Evolutionary conservation across 495 filamentous ascomycete genomes (phyloP).

Genomic region (Neurospora sp.): DNA sequence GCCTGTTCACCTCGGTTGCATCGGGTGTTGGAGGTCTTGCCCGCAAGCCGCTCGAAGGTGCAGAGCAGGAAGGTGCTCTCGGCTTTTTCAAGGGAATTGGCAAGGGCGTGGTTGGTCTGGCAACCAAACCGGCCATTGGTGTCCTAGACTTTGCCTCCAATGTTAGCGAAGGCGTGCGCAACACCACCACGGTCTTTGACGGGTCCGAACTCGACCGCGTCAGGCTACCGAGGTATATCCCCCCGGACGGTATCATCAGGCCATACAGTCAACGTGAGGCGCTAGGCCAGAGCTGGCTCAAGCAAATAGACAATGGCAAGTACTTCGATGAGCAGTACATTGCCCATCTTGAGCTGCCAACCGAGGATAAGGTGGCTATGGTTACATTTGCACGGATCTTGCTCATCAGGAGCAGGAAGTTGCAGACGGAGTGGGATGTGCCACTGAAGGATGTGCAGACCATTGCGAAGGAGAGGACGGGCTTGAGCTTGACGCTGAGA

Average conservation of each 20-base stretch:
- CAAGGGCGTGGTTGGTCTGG: conserved; percentile 84
- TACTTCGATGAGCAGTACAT: conserved; percentile 98
- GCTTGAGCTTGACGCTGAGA: conserved; percentile 77
- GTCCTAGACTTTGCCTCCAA: conserved; percentile 96
- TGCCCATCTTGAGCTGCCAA: conserved; percentile 83
- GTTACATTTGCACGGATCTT: conserved; percentile 88
- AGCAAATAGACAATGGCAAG: conserved; percentile 92
- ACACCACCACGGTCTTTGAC: conserved; percentile 97
- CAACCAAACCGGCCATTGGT: conserved; percentile 93
- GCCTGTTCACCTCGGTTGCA: conserved; percentile 83
- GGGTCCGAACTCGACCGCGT: conserved; percentile 89
- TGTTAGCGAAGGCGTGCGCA: conserved; percentile 91
- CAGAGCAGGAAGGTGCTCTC: conserved; percentile 84
- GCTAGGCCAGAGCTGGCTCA: conserved; percentile 96
- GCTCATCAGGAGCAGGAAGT: conserved; percentile 73
- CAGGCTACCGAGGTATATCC: conserved; percentile 82
- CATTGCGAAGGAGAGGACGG: conserved; percentile 91
- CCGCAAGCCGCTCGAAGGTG: conserved; percentile 86
- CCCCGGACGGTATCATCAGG: conserved; percentile 82
- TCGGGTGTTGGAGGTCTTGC: conserved; percentile 89
- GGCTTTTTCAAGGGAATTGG: conserved; percentile 97
- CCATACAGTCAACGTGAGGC: conserved; percentile 95
- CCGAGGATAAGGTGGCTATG: conserved; percentile 89
- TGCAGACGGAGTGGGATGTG: conserved; percentile 90
- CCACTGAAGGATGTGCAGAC: conserved; percentile 93